Conservation (phyloP, 2,329 filamentous ascomycete species). For the Colletotrichum sp. region DNA sequence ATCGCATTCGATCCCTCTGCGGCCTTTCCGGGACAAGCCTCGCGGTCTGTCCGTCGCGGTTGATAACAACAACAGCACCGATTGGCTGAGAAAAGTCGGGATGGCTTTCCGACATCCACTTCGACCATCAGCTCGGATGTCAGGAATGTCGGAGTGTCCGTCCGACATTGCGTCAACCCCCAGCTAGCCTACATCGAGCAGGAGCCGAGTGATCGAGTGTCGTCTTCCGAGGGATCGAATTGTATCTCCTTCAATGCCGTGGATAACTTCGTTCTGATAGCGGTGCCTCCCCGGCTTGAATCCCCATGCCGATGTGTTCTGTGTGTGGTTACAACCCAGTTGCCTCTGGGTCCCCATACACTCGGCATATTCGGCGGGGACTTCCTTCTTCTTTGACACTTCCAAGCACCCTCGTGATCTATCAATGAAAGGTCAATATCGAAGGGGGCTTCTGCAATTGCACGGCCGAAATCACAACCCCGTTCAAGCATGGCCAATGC, state of each 20-base stretch:
- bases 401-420: neutral
- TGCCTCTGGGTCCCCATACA: neutral
- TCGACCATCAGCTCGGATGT: neutral
- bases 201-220: neutral
- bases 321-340: neutral
- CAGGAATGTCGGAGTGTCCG: neutral
- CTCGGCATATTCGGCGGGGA: neutral
- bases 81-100: neutral
- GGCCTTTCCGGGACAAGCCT: neutral
- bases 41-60: slow-evolving; percentile 33
- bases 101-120: neutral
- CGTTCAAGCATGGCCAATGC: neutral
- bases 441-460: neutral
- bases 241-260: neutral
- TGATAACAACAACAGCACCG: neutral
- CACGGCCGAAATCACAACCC: neutral
- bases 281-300: neutral
- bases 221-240: neutral
- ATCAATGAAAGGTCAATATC: neutral
- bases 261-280: neutral
- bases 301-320: neutral
- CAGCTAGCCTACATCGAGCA: neutral
- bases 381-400: neutral
- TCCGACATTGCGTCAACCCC: neutral
- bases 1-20: slow-evolving; percentile 16